Base-by-base conservation (phyloP, 2,329 filamentous ascomycete genomes). In the Aureobasidium sp. region DNA sequence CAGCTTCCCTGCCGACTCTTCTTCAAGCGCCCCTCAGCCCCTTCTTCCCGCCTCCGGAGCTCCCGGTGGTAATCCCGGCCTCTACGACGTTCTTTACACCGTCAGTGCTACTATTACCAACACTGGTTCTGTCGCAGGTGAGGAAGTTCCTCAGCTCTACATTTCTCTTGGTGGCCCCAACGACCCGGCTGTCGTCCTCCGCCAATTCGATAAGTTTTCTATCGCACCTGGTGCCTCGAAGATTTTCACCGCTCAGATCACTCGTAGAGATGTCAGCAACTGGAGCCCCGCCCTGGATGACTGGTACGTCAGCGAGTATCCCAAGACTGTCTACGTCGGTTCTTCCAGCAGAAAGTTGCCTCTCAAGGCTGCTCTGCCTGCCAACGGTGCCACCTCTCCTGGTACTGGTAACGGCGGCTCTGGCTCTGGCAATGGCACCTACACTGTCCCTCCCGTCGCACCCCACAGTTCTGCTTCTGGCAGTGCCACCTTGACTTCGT, bases 241-340 rank as follows among this genome's bases (percentile, higher is more conserved):
- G 3, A 82, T 79, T 1, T 95, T 94, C 77, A 78, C 73, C 0
- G 85, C 83, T 0, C 81, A 85, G 17, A 74, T 96, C 60, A 91
- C 85, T 6, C 82, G 92, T 40, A 84, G 90, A 60, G 93, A 96
- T 69, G 66, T 96, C 60, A 90, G 87, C 71, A 94, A 91, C 76
- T 96, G 93, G 92, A 89, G 96, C 66, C 77, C 82, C 0, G 79
- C 70, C 1, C 71, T 75, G n/a, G 92, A 96, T 79, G 86, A 96
- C 77, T 97, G 93, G 92, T 67, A 90, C 47, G 77, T 86, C 58
- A 77, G 76, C 31, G 67, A 75, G 23, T 78, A 82, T 65, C 73
- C 78, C 57, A 85, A 85, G 77, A 84, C 76, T 61, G 78, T 84
- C 42, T 81, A 81, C 64, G 83, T 86, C 6, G 84, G 84, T 27